phyloP scores from a whole-genome alignment of 2,329 filamentous ascomycete species.

The Botrytis squamosa region DNA sequence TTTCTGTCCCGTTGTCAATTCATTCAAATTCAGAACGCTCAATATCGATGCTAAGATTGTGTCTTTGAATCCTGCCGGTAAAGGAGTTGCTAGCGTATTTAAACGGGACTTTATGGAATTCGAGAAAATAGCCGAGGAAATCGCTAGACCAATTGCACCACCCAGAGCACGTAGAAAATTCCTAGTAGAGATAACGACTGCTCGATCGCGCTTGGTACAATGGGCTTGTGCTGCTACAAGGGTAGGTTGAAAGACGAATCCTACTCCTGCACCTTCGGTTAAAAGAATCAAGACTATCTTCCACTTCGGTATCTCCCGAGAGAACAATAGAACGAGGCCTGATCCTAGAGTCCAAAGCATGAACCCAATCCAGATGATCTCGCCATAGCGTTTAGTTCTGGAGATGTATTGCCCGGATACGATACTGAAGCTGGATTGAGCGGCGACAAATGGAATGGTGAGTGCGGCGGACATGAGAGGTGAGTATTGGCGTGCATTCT shows the following conservation, averaged over 20 bases:
- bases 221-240: slow-evolving; percentile 60
- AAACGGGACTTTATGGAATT: slow-evolving; percentile 37
- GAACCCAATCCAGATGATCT: slow-evolving; percentile 50
- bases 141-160: slow-evolving; percentile 56
- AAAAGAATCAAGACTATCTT: slow-evolving; percentile 52
- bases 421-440: slow-evolving; percentile 48
- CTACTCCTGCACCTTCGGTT: slow-evolving; percentile 53
- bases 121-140: slow-evolving; percentile 53
- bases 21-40: slow-evolving; percentile 31
- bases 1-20: slow-evolving; percentile 28
- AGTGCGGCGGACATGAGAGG: slow-evolving; percentile 50
- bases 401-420: slow-evolving; percentile 58
- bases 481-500: slow-evolving; percentile 48
- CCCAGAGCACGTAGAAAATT: slow-evolving; percentile 63
- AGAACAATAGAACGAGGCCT: slow-evolving; percentile 53
- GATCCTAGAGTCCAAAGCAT: slow-evolving; percentile 48
- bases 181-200: slow-evolving; percentile 60
- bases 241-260: slow-evolving; percentile 48
- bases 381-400: slow-evolving; percentile 54
- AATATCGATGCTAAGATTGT: slow-evolving; percentile 34
- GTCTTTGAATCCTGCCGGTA: slow-evolving; percentile 27
- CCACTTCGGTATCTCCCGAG: slow-evolving; percentile 45
- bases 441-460: slow-evolving; percentile 49
- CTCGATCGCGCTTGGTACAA: slow-evolving; percentile 54
- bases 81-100: slow-evolving; percentile 20